Evolutionary conservation across 2,329 filamentous ascomycete genomes (phyloP), one percentile per base, ranked within the genome.

Genomic region (Lojkania enalia): DNA sequence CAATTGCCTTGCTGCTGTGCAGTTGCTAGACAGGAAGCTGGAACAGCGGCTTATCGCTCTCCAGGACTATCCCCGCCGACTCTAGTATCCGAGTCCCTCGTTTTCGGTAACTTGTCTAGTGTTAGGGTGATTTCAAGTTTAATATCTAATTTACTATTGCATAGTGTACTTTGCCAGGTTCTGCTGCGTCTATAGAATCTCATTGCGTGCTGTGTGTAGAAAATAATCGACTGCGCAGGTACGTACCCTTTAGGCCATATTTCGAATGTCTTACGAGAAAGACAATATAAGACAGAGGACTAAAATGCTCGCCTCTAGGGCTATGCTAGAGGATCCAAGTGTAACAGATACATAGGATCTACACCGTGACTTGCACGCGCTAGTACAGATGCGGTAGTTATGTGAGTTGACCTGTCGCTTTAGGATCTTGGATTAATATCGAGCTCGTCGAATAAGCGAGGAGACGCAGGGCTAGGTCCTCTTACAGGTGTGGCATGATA

Each of bases 21-120:
- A 15, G 29, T 15, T n/a, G 39, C 52, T 18, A 51, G 52, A 58
- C 33, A 51, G 50, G 52, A 54, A 55, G 55, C 44, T 58, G 48
- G 35, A 13, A 37, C 20, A 46, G 37, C 21, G 16, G 37, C 37
- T 39, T 39, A 39, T 39, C 37, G 23, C 23, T 9, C 25, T 12
- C 21, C 14, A 29, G 21, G 23, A 16, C 21, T 14, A 9, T 18
- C 20, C 33, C 11, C 16, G 15, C 12, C 15, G 23, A 21, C n/a
- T 23, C 31, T n/a, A n/a, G n/a, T n/a, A n/a, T n/a, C n/a, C n/a
- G n/a, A n/a, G n/a, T n/a, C n/a, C n/a, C n/a, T n/a, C n/a, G n/a
- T n/a, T n/a, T n/a, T n/a, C n/a, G n/a, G n/a, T n/a, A n/a, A n/a
- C n/a, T n/a, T n/a, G n/a, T n/a, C n/a, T n/a, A n/a, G n/a, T n/a